Percentiles rank a stretch among this genome's conserved stretches.
These are phyloP conservation scores for Cyclotella choctawhatcheeana DNA, from an alignment of 108 stramenopile species.

Conservation along the genomic window DNA sequence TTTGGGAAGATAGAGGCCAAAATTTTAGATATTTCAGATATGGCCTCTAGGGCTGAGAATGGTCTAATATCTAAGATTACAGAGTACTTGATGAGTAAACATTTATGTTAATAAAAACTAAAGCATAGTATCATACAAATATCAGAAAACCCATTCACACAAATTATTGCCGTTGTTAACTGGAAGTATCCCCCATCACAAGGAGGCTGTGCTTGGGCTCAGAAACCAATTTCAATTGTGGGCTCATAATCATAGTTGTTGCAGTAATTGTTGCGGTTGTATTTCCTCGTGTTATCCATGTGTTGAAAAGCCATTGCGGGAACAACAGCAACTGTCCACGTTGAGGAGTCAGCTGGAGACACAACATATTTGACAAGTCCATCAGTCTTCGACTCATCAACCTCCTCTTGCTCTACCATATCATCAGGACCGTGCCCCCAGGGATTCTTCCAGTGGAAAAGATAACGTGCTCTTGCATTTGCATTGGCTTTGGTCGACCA, in stretches of 20 bases:
- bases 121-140: no score
- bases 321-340: slow-evolving; percentile 21
- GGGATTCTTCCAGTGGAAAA: slow-evolving; percentile 35
- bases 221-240: not conserved
- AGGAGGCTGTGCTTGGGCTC: not conserved
- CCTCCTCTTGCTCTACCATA: slow-evolving; percentile 7
- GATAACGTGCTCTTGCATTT: slow-evolving; percentile 29
- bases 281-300: slow-evolving; percentile 11
- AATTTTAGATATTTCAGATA: no score
- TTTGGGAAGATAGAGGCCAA: no score
- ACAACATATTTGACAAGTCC: slow-evolving; percentile 1
- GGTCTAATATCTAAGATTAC: no score
- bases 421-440: slow-evolving; percentile 20
- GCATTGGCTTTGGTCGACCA: slow-evolving; percentile 30
- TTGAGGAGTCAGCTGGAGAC: slow-evolving; percentile 17
- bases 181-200: no score
- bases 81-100: no score
- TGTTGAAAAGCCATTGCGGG: slow-evolving; percentile 19
- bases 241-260: not conserved
- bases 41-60: no score
- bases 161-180: no score
- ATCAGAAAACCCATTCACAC: no score
- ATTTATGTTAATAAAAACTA: no score
- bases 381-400: slow-evolving; percentile 14
- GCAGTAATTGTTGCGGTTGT: slow-evolving; percentile 5